Conservation (phyloP, 495 filamentous ascomycete genomes). For the Astrocystis sublimbata region DNA sequence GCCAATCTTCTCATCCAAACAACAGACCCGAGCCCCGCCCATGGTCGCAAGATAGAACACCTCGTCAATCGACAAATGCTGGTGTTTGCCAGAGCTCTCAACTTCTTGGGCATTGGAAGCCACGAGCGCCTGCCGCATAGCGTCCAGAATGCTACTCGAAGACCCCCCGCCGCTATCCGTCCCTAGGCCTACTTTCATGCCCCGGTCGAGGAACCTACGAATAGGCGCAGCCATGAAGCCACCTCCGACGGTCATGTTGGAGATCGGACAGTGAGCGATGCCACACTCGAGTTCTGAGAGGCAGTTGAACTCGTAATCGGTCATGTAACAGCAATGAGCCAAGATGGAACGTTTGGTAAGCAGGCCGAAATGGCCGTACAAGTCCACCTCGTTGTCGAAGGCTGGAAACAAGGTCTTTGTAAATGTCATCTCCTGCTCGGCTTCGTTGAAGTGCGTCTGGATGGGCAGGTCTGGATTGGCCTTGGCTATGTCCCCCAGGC, state of each 20-base stretch:
- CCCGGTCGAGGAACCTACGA: constrained; percentile 55
- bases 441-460: constrained; percentile 68
- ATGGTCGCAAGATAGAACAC: constrained; percentile 63
- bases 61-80: constrained; percentile 52
- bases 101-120: constrained; percentile 58
- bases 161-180: constrained; percentile 70
- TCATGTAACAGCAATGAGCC: constrained; percentile 63
- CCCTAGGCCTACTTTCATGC: constrained; percentile 65
- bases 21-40: constrained; percentile 62
- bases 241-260: constrained; percentile 63
- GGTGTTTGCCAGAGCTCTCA: constrained; percentile 48
- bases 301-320: constrained; percentile 53
- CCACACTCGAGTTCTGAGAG: constrained; percentile 54
- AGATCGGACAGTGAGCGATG: constrained; percentile 63
- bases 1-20: constrained; percentile 56
- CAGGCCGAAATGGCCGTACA: constrained; percentile 56
- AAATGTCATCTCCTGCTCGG: constrained; percentile 54
- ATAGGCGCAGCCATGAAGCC: constrained; percentile 63
- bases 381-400: constrained; percentile 53
- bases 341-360: constrained; percentile 59
- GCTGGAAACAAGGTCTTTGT: constrained; percentile 55
- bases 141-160: constrained; percentile 58
- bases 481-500: constrained; percentile 53
- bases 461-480: constrained; percentile 56
- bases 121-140: constrained; percentile 62